Evolutionary conservation across 2,329 filamentous ascomycete species (phyloP).

Genomic region (Penicillium paneum): DNA sequence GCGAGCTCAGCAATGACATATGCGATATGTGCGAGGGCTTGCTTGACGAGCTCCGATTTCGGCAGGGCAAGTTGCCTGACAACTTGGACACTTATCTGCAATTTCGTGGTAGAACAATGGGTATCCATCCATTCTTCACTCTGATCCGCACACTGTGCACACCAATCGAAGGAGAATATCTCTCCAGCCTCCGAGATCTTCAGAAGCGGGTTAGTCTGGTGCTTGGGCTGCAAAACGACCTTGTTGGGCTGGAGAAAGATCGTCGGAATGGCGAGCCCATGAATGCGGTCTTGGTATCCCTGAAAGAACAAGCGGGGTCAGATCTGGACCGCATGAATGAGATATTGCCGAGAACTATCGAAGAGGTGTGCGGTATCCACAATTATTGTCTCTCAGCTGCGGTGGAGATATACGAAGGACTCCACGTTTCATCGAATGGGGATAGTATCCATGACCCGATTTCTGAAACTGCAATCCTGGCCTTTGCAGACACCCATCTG

Average conservation of each 20-base stretch:
- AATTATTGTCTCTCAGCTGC: not conserved
- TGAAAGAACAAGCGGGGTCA: not conserved
- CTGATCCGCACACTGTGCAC: not conserved
- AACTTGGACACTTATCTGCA: not conserved
- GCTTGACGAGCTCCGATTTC: not conserved
- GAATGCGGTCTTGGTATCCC: constrained; percentile 4
- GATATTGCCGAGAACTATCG: not conserved
- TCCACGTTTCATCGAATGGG: not conserved
- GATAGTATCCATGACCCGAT: not conserved
- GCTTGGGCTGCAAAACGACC: constrained; percentile 2
- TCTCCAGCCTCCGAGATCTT: not conserved
- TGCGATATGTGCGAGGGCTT: constrained; percentile 2
- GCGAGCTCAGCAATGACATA: not conserved
- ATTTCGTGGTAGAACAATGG: constrained; percentile 3
- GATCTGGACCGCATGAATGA: not conserved
- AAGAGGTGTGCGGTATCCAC: constrained; percentile 3
- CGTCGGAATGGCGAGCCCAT: constrained; percentile 3
- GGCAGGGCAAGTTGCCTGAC: not conserved
- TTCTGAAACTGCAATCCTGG: not conserved
- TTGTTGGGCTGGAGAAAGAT: constrained; percentile 6
- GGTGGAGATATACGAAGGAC: not conserved
- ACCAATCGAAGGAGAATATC: not conserved
- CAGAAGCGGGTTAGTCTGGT: not conserved
- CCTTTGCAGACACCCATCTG: not conserved
- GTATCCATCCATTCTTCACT: constrained; percentile 4